These are phyloP conservation scores for Chlorella sp. DNA, from an alignment of 139 green algal genomes.

Conservation along the genomic window DNA sequence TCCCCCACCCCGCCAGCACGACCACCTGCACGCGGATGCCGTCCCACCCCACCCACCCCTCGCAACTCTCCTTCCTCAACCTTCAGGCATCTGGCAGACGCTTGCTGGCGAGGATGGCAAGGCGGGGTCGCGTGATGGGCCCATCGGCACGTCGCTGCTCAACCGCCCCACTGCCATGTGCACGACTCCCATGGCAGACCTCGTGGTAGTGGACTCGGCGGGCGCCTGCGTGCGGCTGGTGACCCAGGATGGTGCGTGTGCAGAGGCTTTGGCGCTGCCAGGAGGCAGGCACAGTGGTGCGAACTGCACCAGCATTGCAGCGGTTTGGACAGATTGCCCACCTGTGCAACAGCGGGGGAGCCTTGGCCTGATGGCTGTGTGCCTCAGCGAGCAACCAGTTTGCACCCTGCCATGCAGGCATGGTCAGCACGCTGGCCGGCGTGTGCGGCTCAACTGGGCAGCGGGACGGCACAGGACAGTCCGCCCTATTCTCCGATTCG, in stretches of 20 bases:
- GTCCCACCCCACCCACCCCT: too few species aligned
- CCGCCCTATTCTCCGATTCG: neutral
- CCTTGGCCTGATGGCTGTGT: too few species aligned
- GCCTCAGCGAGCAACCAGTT: too few species aligned
- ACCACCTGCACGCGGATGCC: neutral
- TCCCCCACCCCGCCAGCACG: neutral
- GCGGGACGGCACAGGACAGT: neutral
- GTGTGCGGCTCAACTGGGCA: neutral
- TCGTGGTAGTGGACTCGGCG: too few species aligned
- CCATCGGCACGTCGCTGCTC: neutral
- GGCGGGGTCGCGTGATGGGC: neutral
- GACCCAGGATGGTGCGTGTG: too few species aligned
- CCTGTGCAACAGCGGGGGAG: too few species aligned
- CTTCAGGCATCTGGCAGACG: conserved; percentile 12
- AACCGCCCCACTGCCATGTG: neutral
- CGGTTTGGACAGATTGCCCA: too few species aligned
- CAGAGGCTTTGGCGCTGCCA: too few species aligned
- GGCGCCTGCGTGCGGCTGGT: too few species aligned
- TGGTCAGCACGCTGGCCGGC: conserved; percentile 5
- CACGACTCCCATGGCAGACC: neutral
- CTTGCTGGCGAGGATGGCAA: conserved; percentile 1
- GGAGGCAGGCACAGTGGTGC: too few species aligned
- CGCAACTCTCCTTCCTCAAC: too few species aligned
- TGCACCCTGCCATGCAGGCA: neutral
- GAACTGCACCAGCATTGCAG: too few species aligned